Conservation (phyloP, 306 rosid species). For the Elaeagnus macrophylla region DNA sequence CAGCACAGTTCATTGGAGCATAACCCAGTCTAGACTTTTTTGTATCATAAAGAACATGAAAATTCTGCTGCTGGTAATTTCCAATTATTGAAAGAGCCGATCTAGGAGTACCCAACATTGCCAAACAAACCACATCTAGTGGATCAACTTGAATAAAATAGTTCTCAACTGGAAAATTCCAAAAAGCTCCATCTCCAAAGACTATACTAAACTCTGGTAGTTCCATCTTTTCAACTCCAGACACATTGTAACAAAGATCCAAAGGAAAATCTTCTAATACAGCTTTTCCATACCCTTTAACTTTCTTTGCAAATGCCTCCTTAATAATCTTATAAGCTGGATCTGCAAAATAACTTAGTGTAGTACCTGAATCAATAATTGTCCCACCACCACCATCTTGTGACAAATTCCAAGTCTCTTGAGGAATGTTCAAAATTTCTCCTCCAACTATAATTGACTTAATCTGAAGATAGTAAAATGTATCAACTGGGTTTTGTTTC, state of each 20-base stretch:
- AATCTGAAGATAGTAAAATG: conserved; percentile 76
- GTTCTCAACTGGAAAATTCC: conserved; percentile 89
- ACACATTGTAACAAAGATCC: conserved; percentile 87
- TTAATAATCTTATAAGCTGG: conserved; percentile 66
- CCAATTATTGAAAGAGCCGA: conserved; percentile 80
- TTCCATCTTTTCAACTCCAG: conserved; percentile 62
- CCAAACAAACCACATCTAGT: conserved; percentile 62
- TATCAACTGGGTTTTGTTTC: conserved; percentile 62
- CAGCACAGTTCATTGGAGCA: conserved; percentile 85
- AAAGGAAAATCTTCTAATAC: conserved; percentile 44
- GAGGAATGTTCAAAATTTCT: conserved; percentile 54
- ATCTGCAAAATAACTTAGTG: conserved; percentile 82
- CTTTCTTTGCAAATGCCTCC: conserved; percentile 51
- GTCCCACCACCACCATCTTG: conserved; percentile 79
- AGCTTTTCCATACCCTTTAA: conserved; percentile 45
- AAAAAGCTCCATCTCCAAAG: conserved; percentile 74
- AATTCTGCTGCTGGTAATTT: conserved; percentile 97
- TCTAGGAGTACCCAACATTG: conserved; percentile 61
- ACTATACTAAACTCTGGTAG: conserved; percentile 67
- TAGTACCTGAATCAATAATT: conserved; percentile 91
- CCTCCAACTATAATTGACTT: conserved; percentile 64
- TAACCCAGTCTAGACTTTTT: conserved; percentile 82
- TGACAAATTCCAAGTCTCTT: conserved; percentile 61
- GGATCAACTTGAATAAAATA: conserved; percentile 75
- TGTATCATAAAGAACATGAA: conserved; percentile 71